These are phyloP conservation scores for Austroboletus festivus DNA, from an alignment of 768 basidiomycete genomes.

Conservation along the genomic window DNA sequence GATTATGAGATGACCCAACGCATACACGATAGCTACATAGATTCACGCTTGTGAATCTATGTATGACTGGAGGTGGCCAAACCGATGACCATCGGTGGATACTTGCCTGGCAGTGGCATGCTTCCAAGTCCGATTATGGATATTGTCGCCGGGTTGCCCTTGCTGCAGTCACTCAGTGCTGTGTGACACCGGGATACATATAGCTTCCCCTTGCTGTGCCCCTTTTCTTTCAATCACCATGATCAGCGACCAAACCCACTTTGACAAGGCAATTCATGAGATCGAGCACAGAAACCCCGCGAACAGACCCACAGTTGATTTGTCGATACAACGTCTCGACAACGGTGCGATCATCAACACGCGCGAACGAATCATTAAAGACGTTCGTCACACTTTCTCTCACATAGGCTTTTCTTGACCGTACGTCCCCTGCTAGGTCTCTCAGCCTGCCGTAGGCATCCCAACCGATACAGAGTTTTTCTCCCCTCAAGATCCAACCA, in stretches of 20 bases:
- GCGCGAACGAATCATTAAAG: conserved; percentile 25
- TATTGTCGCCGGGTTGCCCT: background rate
- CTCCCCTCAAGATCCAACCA: conserved; percentile 57
- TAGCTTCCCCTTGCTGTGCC: background rate
- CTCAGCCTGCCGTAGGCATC: conserved; percentile 55
- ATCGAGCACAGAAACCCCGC: conserved; percentile 27
- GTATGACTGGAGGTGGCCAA: no score
- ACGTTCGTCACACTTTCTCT: conserved; percentile 15
- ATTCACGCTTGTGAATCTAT: no score
- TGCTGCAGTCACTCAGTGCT: no score
- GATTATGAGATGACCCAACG: no score
- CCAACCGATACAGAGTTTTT: conserved; percentile 79
- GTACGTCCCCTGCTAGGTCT: conserved; percentile 46
- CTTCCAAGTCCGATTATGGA: conserved; percentile 19
- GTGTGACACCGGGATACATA: conserved; percentile 9
- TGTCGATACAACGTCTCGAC: conserved; percentile 25
- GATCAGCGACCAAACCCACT: conserved; percentile 16
- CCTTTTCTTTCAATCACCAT: conserved; percentile 18
- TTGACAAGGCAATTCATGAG: conserved; percentile 30
- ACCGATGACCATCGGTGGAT: no score
- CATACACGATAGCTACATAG: no score
- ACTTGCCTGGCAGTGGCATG: no score
- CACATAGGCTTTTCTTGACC: background rate
- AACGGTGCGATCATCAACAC: conserved; percentile 25
- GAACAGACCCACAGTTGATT: conserved; percentile 16